Percentiles rank a stretch among this genome's conserved stretches.
Evolutionary conservation across 768 basidiomycete species (phyloP).

Genomic region (Lentinula boryana): DNA sequence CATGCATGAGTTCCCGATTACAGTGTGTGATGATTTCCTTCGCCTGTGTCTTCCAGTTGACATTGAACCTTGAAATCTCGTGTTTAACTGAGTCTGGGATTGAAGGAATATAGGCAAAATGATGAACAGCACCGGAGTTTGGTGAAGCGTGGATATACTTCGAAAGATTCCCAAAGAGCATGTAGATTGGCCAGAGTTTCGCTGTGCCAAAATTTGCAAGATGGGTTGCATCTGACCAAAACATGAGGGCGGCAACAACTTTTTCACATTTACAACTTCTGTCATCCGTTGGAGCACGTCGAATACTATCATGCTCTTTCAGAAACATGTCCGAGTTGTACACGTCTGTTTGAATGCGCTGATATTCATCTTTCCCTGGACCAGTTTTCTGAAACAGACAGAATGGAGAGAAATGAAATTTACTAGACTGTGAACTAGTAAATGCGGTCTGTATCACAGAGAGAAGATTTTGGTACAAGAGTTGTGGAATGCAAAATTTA

Average conservation of each 20-base stretch:
- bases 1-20: slow-evolving; percentile 24
- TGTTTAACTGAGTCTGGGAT: not conserved
- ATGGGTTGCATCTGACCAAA: slow-evolving; percentile 31
- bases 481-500: too few relatives aligned
- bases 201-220: slow-evolving; percentile 28
- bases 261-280: slow-evolving; percentile 13
- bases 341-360: too few relatives aligned
- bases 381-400: too few relatives aligned
- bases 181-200: slow-evolving; percentile 33
- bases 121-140: not conserved
- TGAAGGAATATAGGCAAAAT: not conserved
- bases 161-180: slow-evolving; percentile 28
- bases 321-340: too few relatives aligned
- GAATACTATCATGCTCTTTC: too few relatives aligned
- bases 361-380: too few relatives aligned
- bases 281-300: not conserved
- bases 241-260: slow-evolving; percentile 21
- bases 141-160: slow-evolving; percentile 29
- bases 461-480: too few relatives aligned
- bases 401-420: too few relatives aligned
- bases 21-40: slow-evolving; percentile 22
- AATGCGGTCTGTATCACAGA: too few relatives aligned
- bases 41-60: slow-evolving; percentile 8
- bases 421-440: too few relatives aligned
- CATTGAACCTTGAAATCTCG: not conserved